phyloP scores from a whole-genome alignment of 2,329 filamentous ascomycete species.

The Calonectria crousiana region DNA sequence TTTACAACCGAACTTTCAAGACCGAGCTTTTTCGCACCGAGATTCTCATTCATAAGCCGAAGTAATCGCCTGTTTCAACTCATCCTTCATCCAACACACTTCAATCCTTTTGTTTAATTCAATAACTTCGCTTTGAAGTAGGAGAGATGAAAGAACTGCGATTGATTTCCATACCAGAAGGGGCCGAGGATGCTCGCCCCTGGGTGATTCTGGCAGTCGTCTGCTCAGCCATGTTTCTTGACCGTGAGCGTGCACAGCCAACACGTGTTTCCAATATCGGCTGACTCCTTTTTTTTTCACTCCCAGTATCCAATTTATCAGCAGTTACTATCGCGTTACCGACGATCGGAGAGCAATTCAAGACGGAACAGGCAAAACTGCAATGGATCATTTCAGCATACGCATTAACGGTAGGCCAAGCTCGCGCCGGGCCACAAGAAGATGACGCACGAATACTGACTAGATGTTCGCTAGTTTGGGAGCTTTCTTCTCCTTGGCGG shows the following conservation, averaged over 20 bases:
- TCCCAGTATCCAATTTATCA: not conserved
- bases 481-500: not conserved
- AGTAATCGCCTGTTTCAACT: not conserved
- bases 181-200: not conserved
- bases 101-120: not conserved
- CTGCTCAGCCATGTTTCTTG: conserved; percentile 1
- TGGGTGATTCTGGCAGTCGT: not conserved
- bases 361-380: not conserved
- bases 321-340: not conserved
- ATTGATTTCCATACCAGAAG: not conserved
- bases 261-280: not conserved
- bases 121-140: no score
- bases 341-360: not conserved
- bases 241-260: not conserved
- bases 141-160: not conserved
- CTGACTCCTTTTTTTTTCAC: not conserved
- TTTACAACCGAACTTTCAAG: not conserved
- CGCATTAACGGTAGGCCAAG: not conserved
- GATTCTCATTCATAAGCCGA: not conserved
- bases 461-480: not conserved
- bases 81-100: not conserved
- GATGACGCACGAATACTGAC: not conserved
- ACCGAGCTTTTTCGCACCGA: not conserved
- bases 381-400: conserved; percentile 4
- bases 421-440: no score